Percentiles rank a stretch among this genome's conserved stretches.
phyloP scores from a whole-genome alignment of 805 yeast genomes.

The Torulaspora franciscae region DNA sequence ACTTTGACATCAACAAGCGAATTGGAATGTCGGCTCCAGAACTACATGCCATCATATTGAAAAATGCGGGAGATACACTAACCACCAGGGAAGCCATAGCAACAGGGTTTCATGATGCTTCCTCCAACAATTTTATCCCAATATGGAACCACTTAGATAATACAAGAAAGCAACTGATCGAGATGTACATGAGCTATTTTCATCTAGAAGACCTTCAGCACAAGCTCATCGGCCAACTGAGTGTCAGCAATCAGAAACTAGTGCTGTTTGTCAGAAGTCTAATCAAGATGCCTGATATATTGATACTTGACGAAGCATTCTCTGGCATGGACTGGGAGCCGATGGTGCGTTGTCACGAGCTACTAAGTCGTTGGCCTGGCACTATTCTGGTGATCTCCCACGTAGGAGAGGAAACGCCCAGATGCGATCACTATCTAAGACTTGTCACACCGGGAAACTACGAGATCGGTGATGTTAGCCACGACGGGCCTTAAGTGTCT shows the following conservation, averaged over 20 bases:
- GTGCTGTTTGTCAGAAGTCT: constrained; percentile 72
- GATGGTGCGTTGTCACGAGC: constrained; percentile 49
- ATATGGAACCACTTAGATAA: constrained; percentile 38
- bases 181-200: constrained; percentile 46
- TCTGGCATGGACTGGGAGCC: constrained; percentile 77
- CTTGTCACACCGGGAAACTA: constrained; percentile 38
- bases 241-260: constrained; percentile 72
- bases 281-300: constrained; percentile 67
- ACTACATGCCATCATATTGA: constrained; percentile 80
- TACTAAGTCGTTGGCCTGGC: constrained; percentile 53
- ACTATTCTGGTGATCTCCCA: constrained; percentile 82
- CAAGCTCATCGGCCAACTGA: constrained; percentile 46
- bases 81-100: constrained; percentile 54
- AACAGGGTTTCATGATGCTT: constrained; percentile 72
- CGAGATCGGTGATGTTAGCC: constrained; percentile 25
- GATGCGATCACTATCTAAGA: constrained; percentile 47
- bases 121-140: constrained; percentile 45
- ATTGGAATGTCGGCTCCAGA: constrained; percentile 93
- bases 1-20: constrained; percentile 69
- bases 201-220: constrained; percentile 40
- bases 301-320: constrained; percentile 88
- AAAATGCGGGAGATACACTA: constrained; percentile 33
- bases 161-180: constrained; percentile 39
- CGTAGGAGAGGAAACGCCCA: constrained; percentile 68
- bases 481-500: not conserved